phyloP scores from a whole-genome alignment of 345 rosid species.

The Camelina neglecta region DNA sequence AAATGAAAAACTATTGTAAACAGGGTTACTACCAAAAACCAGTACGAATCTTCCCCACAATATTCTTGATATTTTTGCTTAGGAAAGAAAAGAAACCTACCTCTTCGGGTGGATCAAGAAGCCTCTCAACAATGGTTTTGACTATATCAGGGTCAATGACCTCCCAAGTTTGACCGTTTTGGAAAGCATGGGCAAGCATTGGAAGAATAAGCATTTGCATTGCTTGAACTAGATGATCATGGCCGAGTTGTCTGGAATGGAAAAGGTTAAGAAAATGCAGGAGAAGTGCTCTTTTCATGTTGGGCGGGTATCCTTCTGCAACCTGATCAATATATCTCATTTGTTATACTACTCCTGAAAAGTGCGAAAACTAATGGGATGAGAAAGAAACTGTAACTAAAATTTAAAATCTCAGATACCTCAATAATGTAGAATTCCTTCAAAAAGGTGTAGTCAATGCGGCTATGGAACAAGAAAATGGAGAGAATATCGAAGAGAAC shows the following conservation, averaged over 20 bases:
- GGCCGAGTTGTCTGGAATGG: conserved; percentile 90
- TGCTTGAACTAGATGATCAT: conserved; percentile 91
- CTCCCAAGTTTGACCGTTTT: conserved; percentile 88
- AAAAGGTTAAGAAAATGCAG: conserved; percentile 88
- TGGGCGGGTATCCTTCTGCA: conserved; percentile 88
- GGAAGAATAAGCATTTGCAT: conserved; percentile 99
- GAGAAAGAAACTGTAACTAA: background rate
- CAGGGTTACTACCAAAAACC: background rate
- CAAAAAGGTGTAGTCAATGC: conserved; percentile 95
- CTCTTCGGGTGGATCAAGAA: conserved; percentile 99
- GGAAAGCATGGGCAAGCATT: conserved; percentile 97
- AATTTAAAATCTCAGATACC: conserved; percentile 53
- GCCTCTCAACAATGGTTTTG: conserved; percentile 96
- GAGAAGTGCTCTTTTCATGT: conserved; percentile 84
- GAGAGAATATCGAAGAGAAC: conserved; percentile 94
- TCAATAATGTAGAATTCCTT: conserved; percentile 98
- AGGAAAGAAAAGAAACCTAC: conserved; percentile 46
- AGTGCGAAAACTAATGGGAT: conserved; percentile 18
- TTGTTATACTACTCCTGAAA: conserved; percentile 33
- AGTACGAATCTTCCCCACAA: conserved; percentile 13
- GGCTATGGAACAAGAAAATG: conserved; percentile 88
- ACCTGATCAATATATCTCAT: conserved; percentile 59
- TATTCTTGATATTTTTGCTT: conserved; percentile 5
- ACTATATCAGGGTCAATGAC: conserved; percentile 87
- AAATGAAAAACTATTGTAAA: background rate